Conservation (phyloP, 2,329 filamentous ascomycete species). For the Colletotrichum karsti region DNA sequence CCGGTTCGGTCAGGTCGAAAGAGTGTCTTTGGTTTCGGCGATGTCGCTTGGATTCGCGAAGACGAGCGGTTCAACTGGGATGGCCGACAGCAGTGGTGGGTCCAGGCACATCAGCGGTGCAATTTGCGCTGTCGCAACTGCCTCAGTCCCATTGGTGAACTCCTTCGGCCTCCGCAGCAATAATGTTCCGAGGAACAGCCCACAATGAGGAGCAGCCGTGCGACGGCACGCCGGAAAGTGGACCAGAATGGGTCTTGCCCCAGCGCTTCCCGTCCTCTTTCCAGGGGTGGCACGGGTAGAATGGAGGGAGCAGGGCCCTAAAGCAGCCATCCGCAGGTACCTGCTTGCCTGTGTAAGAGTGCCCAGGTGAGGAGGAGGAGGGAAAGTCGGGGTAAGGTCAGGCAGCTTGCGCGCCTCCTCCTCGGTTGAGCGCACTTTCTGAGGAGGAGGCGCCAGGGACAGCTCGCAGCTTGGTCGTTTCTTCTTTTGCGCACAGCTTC, state of each 20-base stretch:
- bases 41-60: not conserved
- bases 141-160: not conserved
- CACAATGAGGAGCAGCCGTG: not conserved
- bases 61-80: constrained; percentile 19
- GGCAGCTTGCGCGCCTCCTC: not conserved
- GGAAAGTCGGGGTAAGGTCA: constrained; percentile 11
- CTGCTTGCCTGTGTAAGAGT: not conserved
- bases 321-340: constrained; percentile 15
- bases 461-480: not conserved
- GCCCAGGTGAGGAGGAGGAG: not conserved
- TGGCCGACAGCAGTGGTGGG: constrained; percentile 18
- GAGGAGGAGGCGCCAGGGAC: not conserved
- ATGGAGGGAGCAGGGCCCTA: constrained; percentile 18
- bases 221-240: constrained; percentile 25
- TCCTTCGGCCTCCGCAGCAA: not conserved
- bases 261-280: constrained; percentile 19
- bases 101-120: constrained; percentile 16
- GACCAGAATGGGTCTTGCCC: constrained; percentile 25
- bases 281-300: constrained; percentile 23
- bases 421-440: not conserved
- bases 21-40: not conserved
- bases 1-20: not conserved
- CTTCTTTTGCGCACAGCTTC: not conserved
- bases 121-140: not conserved
- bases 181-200: constrained; percentile 13